These are phyloP conservation scores for Sanguinoderma infundibulare DNA, from an alignment of 1,284 basidiomycete species.

Conservation along the genomic window DNA sequence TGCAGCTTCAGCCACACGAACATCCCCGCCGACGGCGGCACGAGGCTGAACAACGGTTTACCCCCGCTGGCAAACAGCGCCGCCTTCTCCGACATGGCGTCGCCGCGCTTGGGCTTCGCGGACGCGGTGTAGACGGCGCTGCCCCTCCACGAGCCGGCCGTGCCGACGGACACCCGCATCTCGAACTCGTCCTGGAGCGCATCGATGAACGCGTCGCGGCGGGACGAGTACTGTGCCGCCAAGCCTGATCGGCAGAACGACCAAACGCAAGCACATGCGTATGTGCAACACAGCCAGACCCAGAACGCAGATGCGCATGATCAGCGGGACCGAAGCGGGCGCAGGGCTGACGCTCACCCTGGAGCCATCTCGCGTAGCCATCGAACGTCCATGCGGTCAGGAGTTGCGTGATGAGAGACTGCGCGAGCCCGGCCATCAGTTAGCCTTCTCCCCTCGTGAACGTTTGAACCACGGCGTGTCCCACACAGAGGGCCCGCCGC, in stretches of 20 bases:
- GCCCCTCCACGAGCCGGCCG: constrained; percentile 43
- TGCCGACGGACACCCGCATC: constrained; percentile 37
- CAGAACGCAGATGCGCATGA: too few species aligned
- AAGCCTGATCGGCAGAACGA: constrained; percentile 44
- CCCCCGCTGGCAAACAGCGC: constrained; percentile 26
- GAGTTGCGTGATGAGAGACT: constrained; percentile 66
- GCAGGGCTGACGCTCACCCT: constrained; percentile 43
- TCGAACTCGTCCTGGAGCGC: constrained; percentile 57
- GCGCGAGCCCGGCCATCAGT: constrained; percentile 3
- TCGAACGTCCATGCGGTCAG: constrained; percentile 69
- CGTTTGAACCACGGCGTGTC: neutral
- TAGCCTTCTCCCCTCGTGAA: neutral
- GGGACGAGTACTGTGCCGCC: constrained; percentile 54
- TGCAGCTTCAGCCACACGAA: constrained; percentile 74
- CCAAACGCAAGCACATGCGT: neutral
- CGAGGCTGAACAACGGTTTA: constrained; percentile 63
- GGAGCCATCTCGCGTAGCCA: constrained; percentile 81
- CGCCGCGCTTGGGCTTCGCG: constrained; percentile 35
- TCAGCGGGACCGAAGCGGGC: neutral
- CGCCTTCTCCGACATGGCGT: constrained; percentile 47
- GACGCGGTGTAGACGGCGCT: constrained; percentile 48
- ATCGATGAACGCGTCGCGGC: constrained; percentile 69
- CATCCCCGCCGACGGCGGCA: constrained; percentile 75
- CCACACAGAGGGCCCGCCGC: neutral
- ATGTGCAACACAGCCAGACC: too few species aligned